Evolutionary conservation across 495 filamentous ascomycete genomes (phyloP), one percentile per base, ranked within the genome.

Genomic region (Penicillium cataractarum): DNA sequence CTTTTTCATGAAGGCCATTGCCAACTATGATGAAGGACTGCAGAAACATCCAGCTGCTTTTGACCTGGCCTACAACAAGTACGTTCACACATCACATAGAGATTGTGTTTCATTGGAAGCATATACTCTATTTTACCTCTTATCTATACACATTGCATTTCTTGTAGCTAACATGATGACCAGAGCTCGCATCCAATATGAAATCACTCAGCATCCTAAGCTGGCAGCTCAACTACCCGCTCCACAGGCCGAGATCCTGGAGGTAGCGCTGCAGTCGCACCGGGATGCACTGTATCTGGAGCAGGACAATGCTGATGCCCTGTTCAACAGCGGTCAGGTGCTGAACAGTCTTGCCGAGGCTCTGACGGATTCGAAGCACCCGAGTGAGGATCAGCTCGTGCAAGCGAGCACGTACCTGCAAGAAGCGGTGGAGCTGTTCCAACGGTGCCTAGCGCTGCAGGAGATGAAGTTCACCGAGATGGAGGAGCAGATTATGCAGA

Each of bases 31-130:
- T 57, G 79, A 81, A n/a, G 88, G 85, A 9, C 65, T 90, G 19
- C 74, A 77, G 48, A 82, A 76, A 60, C 83, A 83, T 68, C 86
- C 86, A 0, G 56, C 62, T 15, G 82, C 80, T 5, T 89, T 90
- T 76, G 89, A 91, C 74, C 69, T 90, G 48, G 87, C 88, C n/a
- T 90, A 90, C 67, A 90, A 91, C 71, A 90, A 87, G 86, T 89
- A 74, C 62, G 82, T 73, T 15, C 8, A 37, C 7, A 4, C 22
- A 10, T 1, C 29, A 24, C 15, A 26, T 40, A 29, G 35, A 24
- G 50, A 32, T 26, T 37, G 21, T 46, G 35, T 32, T 24, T 27
- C 12, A 49, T 49, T 49, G 10, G 22, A 15, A 29, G 27, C n/a
- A 46, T 21, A 29, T 4, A 33, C 19, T 46, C 19, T 32, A 33